A percentile compares a stretch with the other conserved stretches of the same genome.
Conservation (phyloP, 352 stramenopile genomes). For the Pythium phragmitis region DNA sequence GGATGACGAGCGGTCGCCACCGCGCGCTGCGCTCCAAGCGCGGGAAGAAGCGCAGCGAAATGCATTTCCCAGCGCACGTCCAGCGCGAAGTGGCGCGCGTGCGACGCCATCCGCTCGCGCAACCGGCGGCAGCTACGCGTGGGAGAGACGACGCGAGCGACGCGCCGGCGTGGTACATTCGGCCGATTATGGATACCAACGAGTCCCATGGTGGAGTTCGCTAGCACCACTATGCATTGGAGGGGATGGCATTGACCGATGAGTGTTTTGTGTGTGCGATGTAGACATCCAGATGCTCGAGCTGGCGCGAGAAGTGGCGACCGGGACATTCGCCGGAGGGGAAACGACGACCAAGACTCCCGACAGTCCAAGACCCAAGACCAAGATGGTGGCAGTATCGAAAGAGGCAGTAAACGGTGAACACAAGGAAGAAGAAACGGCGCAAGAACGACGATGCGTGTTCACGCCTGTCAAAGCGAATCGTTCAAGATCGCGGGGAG, state of each 20-base stretch:
- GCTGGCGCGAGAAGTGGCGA: constrained; percentile 33
- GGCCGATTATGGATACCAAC: constrained; percentile 37
- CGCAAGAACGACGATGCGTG: constrained; percentile 35
- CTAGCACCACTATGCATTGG: background rate
- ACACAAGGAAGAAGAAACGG: background rate
- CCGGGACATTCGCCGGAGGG: background rate
- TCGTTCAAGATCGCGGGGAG: constrained; percentile 11
- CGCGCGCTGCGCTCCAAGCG: constrained; percentile 51
- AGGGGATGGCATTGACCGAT: background rate
- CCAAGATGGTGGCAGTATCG: background rate
- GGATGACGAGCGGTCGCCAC: constrained; percentile 65
- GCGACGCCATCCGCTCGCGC: constrained; percentile 20
- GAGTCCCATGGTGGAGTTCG: constrained; percentile 31
- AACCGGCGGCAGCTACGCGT: background rate
- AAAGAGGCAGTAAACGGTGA: background rate
- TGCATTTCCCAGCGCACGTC: constrained; percentile 52
- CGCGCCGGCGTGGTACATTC: constrained; percentile 56
- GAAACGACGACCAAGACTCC: background rate
- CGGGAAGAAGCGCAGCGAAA: constrained; percentile 39
- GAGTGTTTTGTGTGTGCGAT: background rate
- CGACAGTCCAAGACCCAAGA: background rate
- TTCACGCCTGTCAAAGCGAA: constrained; percentile 59
- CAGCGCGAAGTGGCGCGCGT: constrained; percentile 30
- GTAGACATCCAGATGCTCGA: constrained; percentile 59
- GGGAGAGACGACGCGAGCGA: constrained; percentile 8